Evolutionary conservation across 78 protist species (phyloP).

Genomic region (Dictyostelium purpureum): DNA sequence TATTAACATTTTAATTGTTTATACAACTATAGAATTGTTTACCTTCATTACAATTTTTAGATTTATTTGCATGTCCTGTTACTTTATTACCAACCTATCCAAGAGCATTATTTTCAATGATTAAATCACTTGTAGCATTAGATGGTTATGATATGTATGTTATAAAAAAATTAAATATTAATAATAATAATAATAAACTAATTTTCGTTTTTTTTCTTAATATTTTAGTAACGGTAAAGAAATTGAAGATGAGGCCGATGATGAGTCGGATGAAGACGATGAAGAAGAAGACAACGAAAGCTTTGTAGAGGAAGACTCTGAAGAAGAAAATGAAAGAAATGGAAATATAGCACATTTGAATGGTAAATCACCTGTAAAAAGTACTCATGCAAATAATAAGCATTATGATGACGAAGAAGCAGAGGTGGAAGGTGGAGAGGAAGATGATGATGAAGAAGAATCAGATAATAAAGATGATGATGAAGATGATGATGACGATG

Average conservation of each 20-base stretch:
- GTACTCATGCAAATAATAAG: constrained; percentile 26
- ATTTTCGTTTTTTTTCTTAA: not conserved
- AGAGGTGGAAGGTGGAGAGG: constrained; percentile 3
- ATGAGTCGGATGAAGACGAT: constrained; percentile 44
- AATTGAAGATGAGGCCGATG: constrained; percentile 45
- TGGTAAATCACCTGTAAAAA: constrained; percentile 11
- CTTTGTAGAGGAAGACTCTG: not conserved
- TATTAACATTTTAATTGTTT: not conserved
- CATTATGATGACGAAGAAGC: constrained; percentile 43
- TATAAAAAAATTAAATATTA: not conserved
- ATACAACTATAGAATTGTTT: not conserved
- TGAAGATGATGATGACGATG: not conserved
- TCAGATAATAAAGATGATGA: not conserved
- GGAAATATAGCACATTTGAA: not conserved
- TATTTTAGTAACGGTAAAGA: constrained; percentile 49
- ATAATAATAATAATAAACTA: too few species aligned
- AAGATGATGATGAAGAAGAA: constrained; percentile 10
- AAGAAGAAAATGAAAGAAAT: not conserved
- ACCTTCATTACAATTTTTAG: constrained; percentile 50
- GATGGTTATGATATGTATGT: constrained; percentile 74
- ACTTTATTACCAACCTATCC: constrained; percentile 42
- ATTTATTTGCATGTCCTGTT: constrained; percentile 74
- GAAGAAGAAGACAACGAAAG: constrained; percentile 15
- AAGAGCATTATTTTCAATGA: constrained; percentile 42
- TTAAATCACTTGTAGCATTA: constrained; percentile 10